Percentiles rank a stretch among this genome's conserved stretches.
Conservation (phyloP, 441 rosid genomes). For the Adansonia rubrostipa region DNA sequence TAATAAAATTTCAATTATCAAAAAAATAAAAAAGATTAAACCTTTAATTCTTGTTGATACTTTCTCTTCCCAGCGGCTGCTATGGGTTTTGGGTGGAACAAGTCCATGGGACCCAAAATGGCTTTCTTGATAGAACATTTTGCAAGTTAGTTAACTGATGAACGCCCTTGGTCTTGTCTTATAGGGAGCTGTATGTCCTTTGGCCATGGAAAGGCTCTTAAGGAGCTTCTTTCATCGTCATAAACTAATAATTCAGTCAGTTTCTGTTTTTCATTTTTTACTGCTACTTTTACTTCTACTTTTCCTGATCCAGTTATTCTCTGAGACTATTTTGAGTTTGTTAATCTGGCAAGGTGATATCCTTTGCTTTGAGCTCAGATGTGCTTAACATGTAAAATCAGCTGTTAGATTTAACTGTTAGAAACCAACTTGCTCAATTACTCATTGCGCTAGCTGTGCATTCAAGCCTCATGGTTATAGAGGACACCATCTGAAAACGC, state of each 20-base stretch:
- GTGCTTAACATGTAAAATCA: neutral
- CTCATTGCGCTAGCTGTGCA: neutral
- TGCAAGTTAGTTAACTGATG: neutral
- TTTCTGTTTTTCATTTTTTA: neutral
- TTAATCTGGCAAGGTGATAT: neutral
- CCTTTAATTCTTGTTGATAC: too few relatives aligned
- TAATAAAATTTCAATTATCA: neutral
- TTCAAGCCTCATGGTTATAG: neutral
- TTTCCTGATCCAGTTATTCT: neutral
- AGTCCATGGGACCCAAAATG: neutral
- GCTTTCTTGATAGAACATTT: neutral
- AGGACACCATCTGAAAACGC: neutral
- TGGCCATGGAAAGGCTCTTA: constrained; percentile 5
- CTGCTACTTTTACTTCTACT: neutral
- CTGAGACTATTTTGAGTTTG: neutral
- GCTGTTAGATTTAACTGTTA: neutral
- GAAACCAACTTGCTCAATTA: neutral
- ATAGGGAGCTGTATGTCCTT: neutral
- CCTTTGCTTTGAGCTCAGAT: neutral
- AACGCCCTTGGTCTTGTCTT: neutral
- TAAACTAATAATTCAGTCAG: neutral
- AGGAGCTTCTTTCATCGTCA: neutral
- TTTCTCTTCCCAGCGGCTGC: neutral
- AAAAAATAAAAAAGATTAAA: neutral
- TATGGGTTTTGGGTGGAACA: neutral